These are phyloP conservation scores for Chlorella sorokiniana DNA, from an alignment of 139 green algal genomes.

Conservation along the genomic window DNA sequence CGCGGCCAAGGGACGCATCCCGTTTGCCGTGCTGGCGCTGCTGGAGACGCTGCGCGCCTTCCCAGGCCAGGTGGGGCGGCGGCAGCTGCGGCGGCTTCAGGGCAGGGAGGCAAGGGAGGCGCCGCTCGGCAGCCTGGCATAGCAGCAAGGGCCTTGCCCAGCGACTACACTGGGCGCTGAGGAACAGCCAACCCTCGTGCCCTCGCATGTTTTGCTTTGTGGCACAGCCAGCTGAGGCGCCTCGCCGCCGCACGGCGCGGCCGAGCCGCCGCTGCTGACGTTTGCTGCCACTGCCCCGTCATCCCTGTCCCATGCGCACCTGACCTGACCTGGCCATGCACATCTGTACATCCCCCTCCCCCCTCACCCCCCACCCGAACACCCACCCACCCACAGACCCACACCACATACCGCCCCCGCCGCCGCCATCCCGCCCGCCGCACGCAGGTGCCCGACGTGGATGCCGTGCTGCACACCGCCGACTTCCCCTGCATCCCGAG, in stretches of 20 bases:
- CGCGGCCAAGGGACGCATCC: slow-evolving; percentile 51
- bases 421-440: background rate
- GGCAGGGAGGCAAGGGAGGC: background rate
- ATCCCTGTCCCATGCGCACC: background rate
- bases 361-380: background rate
- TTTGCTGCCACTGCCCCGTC: background rate
- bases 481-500: slow-evolving; percentile 52
- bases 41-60: slow-evolving; percentile 46
- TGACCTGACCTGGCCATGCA: background rate
- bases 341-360: background rate
- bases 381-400: background rate
- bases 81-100: background rate
- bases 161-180: too few species aligned
- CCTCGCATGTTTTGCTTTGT: too few species aligned
- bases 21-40: slow-evolving; percentile 47
- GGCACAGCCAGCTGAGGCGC: too few species aligned
- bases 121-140: background rate
- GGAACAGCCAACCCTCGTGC: too few species aligned
- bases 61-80: slow-evolving; percentile 46
- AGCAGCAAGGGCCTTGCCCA: too few species aligned
- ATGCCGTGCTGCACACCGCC: slow-evolving; percentile 45
- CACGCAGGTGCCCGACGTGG: slow-evolving; percentile 48
- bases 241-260: too few species aligned
- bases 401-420: background rate
- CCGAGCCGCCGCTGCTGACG: too few species aligned